A percentile compares a stretch with the other conserved stretches of the same genome.
phyloP scores from a whole-genome alignment of 768 basidiomycete genomes.

The Auriscalpium microsporum region DNA sequence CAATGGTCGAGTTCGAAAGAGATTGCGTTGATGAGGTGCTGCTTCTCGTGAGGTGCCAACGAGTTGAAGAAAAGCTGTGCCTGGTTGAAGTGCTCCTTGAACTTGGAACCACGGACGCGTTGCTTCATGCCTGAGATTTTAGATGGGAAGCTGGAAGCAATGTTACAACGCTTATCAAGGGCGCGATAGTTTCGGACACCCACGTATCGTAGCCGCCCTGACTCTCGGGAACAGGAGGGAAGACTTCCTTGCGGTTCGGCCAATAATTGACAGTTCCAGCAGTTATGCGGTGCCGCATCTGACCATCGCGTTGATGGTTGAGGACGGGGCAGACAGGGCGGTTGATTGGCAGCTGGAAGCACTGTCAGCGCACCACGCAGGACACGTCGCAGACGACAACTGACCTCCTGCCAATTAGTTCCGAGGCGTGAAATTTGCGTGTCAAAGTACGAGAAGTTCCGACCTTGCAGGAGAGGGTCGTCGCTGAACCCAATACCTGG shows the following conservation, averaged over 20 bases:
- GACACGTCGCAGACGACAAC: neutral
- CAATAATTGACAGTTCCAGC: conserved; percentile 65
- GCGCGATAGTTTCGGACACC: conserved; percentile 4
- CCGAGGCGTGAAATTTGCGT: conserved; percentile 78
- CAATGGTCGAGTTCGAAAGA: conserved; percentile 83
- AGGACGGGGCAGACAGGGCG: conserved; percentile 68
- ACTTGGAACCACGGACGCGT: conserved; percentile 61
- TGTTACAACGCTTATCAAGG: conserved; percentile 1
- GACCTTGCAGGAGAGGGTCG: conserved; percentile 74
- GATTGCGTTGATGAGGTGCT: conserved; percentile 61
- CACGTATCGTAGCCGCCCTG: conserved; percentile 52
- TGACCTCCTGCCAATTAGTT: conserved; percentile 65
- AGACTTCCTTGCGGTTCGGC: conserved; percentile 61
- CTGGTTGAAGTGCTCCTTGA: conserved; percentile 72
- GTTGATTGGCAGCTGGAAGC: conserved; percentile 69
- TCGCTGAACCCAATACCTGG: conserved; percentile 56
- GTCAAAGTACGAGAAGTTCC: conserved; percentile 85
- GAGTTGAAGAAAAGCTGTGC: conserved; percentile 82
- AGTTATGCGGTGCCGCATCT: conserved; percentile 46
- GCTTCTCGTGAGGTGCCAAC: conserved; percentile 54
- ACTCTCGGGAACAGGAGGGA: conserved; percentile 36
- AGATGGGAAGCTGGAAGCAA: conserved; percentile 33
- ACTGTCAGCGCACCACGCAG: neutral
- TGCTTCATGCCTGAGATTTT: conserved; percentile 47
- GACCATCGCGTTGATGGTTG: conserved; percentile 60